Base-by-base conservation (phyloP, 2,329 filamentous ascomycete genomes). In the Didymella exigua region DNA sequence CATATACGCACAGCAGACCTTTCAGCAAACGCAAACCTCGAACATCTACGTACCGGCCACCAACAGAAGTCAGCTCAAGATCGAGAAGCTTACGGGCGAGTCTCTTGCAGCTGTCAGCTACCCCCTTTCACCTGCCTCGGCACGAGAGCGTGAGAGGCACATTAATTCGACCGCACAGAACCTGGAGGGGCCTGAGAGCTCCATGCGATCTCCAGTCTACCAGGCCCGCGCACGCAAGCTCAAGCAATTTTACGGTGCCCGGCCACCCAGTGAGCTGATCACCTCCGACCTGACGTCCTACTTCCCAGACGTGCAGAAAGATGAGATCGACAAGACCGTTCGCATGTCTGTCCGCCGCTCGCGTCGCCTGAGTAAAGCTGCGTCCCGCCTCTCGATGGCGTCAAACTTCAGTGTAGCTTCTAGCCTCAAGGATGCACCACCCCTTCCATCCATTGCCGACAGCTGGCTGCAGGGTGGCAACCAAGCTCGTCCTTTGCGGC, bases 211-310 rank as follows among this genome's bases (percentile, higher is more conserved):
- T 65, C 76, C 58, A 65, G 68, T 58, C 60, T 77, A 59, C 69
- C 78, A 60, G 13, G 75, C 77, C 24, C 76, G 78, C 31, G 79
- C 78, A 46, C 70, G 79, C 26, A 81, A 86, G 24, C 79, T 93
- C 40, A 87, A 89, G 61, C 89, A 89, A 61, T 98, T 98, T 76
- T 95, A 96, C 67, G 93, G 93, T 29, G 87, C 95, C 61, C 84
- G 95, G 65, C 95, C 95, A 16, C 95, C 95, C 1, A 98, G 93
- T 78, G 95, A 99, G 79, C 85, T 99, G 72, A 99, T 99, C 71
- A 93, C 93, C 23, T 96, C 95, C 19, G 95, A 99, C 72, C 81
- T 99, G 56, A 95, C 91, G 1, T 96, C 93, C 0, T 99, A 98
- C 80, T 99, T 99, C 82, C 95, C 95, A 0, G 92, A 96, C 69